Base-by-base conservation (phyloP, 2,329 filamentous ascomycete genomes). In the Sarocladiaceae sp. region DNA sequence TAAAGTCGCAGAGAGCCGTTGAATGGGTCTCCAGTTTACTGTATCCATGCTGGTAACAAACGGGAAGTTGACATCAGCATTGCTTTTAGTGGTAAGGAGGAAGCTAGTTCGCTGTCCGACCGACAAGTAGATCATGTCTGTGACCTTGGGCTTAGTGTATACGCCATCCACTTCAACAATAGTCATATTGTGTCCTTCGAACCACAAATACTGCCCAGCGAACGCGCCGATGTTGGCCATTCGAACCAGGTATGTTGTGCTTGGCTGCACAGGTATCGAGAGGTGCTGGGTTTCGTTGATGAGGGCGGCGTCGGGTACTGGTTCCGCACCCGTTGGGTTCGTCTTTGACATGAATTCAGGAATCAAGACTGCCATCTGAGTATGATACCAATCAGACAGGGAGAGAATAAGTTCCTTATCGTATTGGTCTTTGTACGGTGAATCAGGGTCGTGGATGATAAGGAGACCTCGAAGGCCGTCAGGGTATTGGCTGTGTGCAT, bases 181-280 rank as follows among this genome's bases (percentile, higher is more conserved):
- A 25, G 74, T 78, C 69, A 90, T 82, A 26, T 79, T 84, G 59
- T 85, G 82, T 17, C 76, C 80, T 62, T 86, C 83, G 51, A 87
- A 79, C 82, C 82, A 86, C 42, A 87, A 62, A 56, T 85, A 84
- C 60, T 86, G 81, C 2, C 76, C 78, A 1, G 82, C 80, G 68
- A 90, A 91, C 15, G 86, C 87, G 15, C 83, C 87, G 18, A 90
- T 80, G 59, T 90, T 90, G 59, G 90, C 73, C 54, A 91, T 73
- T 37, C 84, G 84, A 59, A 93, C 77, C 7, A 90, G 71, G 54
- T 92, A 92, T 0, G 84, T 92, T 60, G 81, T 88, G 2, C 79
- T 78, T 0, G 87, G 82, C 57, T 84, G 59, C 3, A 91, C 78
- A 0, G 74, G 59, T 33, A 90, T 68, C 2, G 71, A 77, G 2